Conservation (phyloP, 2,329 filamentous ascomycete genomes). For the Colletotrichum incanum region DNA sequence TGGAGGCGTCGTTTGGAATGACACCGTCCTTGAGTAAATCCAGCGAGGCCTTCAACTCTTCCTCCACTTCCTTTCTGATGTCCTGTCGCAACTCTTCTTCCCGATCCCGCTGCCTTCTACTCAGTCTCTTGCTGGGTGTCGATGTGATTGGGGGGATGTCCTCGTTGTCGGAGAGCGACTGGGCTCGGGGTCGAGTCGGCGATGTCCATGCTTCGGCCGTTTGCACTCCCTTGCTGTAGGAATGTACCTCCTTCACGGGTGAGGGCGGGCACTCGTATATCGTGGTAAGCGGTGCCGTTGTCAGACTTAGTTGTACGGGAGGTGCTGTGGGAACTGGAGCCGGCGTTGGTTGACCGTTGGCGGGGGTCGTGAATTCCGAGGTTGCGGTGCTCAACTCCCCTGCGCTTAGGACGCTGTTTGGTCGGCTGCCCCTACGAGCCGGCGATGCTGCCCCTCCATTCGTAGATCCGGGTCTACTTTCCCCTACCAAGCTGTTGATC, state of each 20-base stretch:
- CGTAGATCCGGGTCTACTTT: constrained; percentile 80
- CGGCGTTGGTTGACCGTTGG: constrained; percentile 57
- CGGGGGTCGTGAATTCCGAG: constrained; percentile 71
- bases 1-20: constrained; percentile 59
- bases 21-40: constrained; percentile 70
- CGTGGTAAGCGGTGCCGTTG: constrained; percentile 80
- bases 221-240: constrained; percentile 97
- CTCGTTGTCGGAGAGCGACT: constrained; percentile 76
- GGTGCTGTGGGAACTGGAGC: constrained; percentile 53
- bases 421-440: constrained; percentile 80
- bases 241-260: constrained; percentile 86
- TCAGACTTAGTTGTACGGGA: constrained; percentile 76
- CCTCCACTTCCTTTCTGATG: constrained; percentile 90
- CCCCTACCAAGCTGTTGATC: constrained; percentile 87
- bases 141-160: constrained; percentile 69
- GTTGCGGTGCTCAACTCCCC: constrained; percentile 85
- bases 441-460: constrained; percentile 77
- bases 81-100: constrained; percentile 92
- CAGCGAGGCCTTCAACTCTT: constrained; percentile 85
- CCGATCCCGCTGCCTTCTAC: constrained; percentile 83
- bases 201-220: constrained; percentile 83
- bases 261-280: constrained; percentile 86
- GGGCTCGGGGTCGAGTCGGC: constrained; percentile 67
- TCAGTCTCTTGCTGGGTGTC: constrained; percentile 80
- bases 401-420: constrained; percentile 88